Percentiles rank a stretch among this genome's conserved stretches.
These are phyloP conservation scores for Telopea speciosissima DNA, from an alignment of 177 flowering plant genomes.

Conservation along the genomic window DNA sequence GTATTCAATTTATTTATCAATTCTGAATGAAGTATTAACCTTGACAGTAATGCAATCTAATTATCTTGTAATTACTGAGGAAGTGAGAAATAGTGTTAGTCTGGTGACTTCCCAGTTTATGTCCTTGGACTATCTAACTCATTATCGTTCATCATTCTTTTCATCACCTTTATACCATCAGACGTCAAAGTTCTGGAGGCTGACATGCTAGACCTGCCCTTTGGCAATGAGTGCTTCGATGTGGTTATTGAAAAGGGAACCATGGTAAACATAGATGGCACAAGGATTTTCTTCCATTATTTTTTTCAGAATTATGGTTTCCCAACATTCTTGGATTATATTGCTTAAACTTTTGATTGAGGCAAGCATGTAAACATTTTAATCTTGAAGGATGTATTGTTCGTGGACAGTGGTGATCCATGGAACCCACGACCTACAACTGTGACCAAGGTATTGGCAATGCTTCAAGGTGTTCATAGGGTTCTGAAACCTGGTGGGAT, in stretches of 20 bases:
- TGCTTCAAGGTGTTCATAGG: conserved; percentile 74
- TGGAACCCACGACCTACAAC: conserved; percentile 81
- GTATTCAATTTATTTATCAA: background rate
- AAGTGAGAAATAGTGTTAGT: background rate
- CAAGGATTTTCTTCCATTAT: background rate
- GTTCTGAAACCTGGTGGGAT: conserved; percentile 75
- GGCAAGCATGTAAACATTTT: conserved; percentile 11
- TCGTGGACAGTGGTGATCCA: conserved; percentile 94
- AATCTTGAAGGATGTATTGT: conserved; percentile 81
- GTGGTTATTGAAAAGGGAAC: conserved; percentile 95
- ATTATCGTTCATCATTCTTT: background rate
- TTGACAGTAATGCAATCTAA: background rate
- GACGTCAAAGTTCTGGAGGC: conserved; percentile 81
- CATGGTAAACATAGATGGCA: conserved; percentile 49
- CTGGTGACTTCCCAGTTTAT: background rate
- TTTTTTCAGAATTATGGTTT: background rate
- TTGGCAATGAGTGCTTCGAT: conserved; percentile 65
- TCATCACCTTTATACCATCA: conserved; percentile 22
- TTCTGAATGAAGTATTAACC: no score
- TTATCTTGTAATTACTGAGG: no score
- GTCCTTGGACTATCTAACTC: background rate
- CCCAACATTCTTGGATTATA: background rate
- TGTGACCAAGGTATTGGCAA: conserved; percentile 56
- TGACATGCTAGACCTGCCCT: conserved; percentile 89
- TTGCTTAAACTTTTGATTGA: background rate